Base-by-base conservation (phyloP, 1,139 yeast species). In the Pichia sp. region DNA sequence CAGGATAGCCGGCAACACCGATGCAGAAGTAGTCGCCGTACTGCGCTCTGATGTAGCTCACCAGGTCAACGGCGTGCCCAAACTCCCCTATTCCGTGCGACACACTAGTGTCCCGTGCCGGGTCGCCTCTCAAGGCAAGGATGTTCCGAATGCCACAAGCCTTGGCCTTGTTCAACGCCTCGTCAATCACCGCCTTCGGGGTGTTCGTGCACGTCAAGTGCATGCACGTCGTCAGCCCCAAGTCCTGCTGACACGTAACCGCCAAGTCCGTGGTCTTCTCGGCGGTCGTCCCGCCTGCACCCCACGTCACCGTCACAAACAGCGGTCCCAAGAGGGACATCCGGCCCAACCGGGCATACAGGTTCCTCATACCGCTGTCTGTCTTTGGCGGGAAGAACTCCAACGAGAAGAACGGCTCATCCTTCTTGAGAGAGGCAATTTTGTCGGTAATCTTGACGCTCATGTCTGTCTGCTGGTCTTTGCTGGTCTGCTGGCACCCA, bases 311-410 rank as follows among this genome's bases (percentile, higher is more conserved):
- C 2, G 97, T 89, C 53, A 92, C 85, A 69, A 93, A 95, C 29
- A 87, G 72, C 3, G 98, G 98, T 54, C 90, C 92, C 60, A 93
- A 74, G 3, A 87, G 86, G 65, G 87, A 82, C 95, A 93, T 87
- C 67, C 99, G 84, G 65, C 82, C 82, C 71, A 93, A 81, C 71
- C 99, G 85, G 40, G 92, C 90, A 51, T 88, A 75, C 59, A 93
- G 74, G 70, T 95, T 93, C 59, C 87, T 79, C 67, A 87, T 80
- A 62, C 97, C 99, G 45, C 54, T 71, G 71, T 61, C 70, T 0
- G 99, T 93, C 70, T 93, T 90, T 26, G 99, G 99, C 8, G 99
- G 99, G 72, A 95, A 93, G 70, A 93, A 93, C 74, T 93, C 99
- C 67, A 90, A 80, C 5, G 98, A 92, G 62, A 90, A 81, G 68